phyloP scores from a whole-genome alignment of 345 rosid species.

The Euphorbia pulcherrima region DNA sequence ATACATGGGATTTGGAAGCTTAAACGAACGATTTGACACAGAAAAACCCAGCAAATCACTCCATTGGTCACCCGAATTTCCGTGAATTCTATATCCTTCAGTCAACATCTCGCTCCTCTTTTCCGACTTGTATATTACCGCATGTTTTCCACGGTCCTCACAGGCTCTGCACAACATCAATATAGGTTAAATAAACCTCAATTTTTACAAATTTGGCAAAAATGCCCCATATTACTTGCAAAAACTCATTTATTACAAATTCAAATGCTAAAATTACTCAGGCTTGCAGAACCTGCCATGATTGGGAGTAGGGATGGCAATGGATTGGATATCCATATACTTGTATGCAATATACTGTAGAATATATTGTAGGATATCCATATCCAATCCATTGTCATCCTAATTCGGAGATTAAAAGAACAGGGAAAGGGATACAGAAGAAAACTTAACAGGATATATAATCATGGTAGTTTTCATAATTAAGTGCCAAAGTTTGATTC shows the following conservation, averaged over 20 bases:
- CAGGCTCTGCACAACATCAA: conserved; percentile 39
- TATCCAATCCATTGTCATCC: no score
- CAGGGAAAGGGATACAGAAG: not conserved
- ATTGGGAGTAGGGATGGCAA: no score
- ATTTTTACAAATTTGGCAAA: not conserved
- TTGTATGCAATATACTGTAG: no score
- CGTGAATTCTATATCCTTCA: conserved; percentile 68
- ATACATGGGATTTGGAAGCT: conserved; percentile 89
- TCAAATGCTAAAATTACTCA: not conserved
- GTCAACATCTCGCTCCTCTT: conserved; percentile 71
- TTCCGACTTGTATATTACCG: conserved; percentile 62
- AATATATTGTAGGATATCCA: no score
- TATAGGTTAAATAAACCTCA: not conserved
- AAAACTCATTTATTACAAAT: not conserved
- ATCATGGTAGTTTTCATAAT: conserved; percentile 6
- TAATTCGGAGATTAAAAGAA: conserved; percentile 1
- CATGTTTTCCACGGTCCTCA: conserved; percentile 55
- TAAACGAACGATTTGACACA: conserved; percentile 68
- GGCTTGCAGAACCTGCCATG: conserved; percentile 5
- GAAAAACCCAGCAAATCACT: conserved; percentile 70
- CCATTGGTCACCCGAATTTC: conserved; percentile 96
- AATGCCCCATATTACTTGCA: no score
- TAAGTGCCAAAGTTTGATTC: not conserved
- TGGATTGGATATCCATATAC: no score
- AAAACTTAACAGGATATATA: conserved; percentile 4